A percentile compares a stretch with the other conserved stretches of the same genome.
These are phyloP conservation scores for Stemphylium vesicarium DNA, from an alignment of 2,329 filamentous ascomycete species.

Conservation along the genomic window DNA sequence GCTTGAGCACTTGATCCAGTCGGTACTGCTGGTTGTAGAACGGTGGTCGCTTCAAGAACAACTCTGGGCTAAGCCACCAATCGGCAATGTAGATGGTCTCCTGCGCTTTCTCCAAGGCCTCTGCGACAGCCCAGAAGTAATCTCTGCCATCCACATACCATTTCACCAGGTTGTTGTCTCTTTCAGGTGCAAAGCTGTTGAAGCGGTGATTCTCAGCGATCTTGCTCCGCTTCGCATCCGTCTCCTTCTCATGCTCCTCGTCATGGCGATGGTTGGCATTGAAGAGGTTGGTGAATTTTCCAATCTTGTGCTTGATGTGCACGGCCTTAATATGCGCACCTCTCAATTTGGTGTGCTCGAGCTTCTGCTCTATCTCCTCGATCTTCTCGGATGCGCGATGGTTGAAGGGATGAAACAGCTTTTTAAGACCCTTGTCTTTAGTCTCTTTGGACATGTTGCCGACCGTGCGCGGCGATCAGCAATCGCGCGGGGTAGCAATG, in stretches of 20 bases:
- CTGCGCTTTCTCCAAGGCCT: conserved; percentile 85
- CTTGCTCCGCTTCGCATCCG: conserved; percentile 77
- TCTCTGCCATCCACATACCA: conserved; percentile 97
- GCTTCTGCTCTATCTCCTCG: conserved; percentile 51
- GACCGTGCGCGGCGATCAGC: conserved; percentile 20
- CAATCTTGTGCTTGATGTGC: conserved; percentile 67
- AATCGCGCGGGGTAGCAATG: conserved; percentile 9
- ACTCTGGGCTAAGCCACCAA: conserved; percentile 93
- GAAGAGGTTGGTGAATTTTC: conserved; percentile 71
- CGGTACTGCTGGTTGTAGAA: conserved; percentile 84
- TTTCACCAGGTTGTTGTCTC: conserved; percentile 84
- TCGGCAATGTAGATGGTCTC: conserved; percentile 96
- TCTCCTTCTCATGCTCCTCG: conserved; percentile 84
- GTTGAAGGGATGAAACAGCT: conserved; percentile 49
- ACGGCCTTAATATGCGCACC: conserved; percentile 60
- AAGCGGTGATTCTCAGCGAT: conserved; percentile 81
- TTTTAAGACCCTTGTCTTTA: conserved; percentile 39
- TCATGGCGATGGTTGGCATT: conserved; percentile 92
- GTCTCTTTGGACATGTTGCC: conserved; percentile 31
- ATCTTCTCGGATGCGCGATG: conserved; percentile 34
- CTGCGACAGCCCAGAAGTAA: conserved; percentile 92
- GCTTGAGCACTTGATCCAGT: conserved; percentile 84
- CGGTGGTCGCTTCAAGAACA: conserved; percentile 85
- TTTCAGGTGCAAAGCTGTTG: conserved; percentile 87
- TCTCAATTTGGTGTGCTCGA: conserved; percentile 56